Conservation (phyloP, 805 yeast species). For the Kuraishia capsulata region DNA sequence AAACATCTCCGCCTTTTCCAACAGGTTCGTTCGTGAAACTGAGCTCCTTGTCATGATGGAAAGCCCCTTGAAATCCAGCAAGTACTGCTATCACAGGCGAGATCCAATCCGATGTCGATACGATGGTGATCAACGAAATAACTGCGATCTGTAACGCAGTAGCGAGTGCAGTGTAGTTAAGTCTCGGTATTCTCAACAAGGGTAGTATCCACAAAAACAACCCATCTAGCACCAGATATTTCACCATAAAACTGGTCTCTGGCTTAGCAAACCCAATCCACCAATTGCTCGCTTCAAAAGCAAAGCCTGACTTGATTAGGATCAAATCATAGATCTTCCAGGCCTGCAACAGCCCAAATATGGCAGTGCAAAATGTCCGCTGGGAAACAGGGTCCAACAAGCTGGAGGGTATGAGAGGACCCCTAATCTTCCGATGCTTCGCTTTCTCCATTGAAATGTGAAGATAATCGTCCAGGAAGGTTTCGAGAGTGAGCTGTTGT, state of each 20-base stretch:
- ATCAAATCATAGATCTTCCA: constrained; percentile 73
- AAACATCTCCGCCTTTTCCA: constrained; percentile 20
- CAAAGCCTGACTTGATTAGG: constrained; percentile 37
- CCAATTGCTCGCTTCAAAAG: constrained; percentile 15
- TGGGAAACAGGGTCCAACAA: constrained; percentile 72
- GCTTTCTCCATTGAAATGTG: background rate
- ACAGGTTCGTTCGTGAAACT: constrained; percentile 22
- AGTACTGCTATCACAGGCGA: constrained; percentile 30
- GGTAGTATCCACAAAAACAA: constrained; percentile 64
- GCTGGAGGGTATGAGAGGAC: constrained; percentile 46
- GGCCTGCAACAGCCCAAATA: constrained; percentile 72
- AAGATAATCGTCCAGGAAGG: no score
- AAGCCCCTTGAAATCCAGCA: constrained; percentile 8
- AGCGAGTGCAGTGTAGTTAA: constrained; percentile 52
- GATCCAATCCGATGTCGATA: constrained; percentile 42
- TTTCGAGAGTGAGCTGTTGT: no score
- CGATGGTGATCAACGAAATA: constrained; percentile 40
- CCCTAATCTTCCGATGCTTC: background rate
- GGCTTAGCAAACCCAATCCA: constrained; percentile 30
- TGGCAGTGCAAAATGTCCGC: constrained; percentile 52
- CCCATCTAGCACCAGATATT: constrained; percentile 70
- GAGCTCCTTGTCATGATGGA: constrained; percentile 20
- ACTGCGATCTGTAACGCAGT: constrained; percentile 38
- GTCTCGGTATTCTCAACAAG: constrained; percentile 63
- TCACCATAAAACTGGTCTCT: constrained; percentile 52